These are phyloP conservation scores for Penicillium egyptiacum DNA, from an alignment of 495 filamentous ascomycete species.

Conservation along the genomic window DNA sequence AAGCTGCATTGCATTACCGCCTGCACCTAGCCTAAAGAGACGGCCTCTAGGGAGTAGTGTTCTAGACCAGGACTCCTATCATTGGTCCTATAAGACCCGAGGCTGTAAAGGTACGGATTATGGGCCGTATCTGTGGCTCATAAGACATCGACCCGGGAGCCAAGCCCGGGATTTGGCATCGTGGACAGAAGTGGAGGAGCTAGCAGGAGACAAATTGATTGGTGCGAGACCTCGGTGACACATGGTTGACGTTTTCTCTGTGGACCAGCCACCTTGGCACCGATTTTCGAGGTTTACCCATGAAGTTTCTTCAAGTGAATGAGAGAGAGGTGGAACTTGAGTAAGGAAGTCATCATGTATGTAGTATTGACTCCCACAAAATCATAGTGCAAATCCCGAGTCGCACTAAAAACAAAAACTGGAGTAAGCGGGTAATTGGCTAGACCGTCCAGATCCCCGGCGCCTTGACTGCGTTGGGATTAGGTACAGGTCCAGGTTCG, in stretches of 20 bases:
- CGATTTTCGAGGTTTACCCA: not conserved
- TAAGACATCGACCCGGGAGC: not conserved
- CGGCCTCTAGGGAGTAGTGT: not conserved
- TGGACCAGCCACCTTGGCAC: constrained; percentile 5
- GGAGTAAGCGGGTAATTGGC: not conserved
- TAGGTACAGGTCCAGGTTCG: not conserved
- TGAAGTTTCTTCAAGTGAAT: not conserved
- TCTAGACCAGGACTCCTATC: not conserved
- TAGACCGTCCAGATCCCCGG: constrained; percentile 7
- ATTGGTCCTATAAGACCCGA: constrained; percentile 6
- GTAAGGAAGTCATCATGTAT: not conserved
- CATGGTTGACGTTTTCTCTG: constrained; percentile 16
- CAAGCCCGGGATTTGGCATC: constrained; percentile 13
- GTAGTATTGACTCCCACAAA: not conserved
- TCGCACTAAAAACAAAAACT: not conserved
- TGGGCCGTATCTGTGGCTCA: not conserved
- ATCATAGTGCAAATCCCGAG: constrained; percentile 3
- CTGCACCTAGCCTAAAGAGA: constrained; percentile 27
- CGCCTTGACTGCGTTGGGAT: constrained; percentile 12
- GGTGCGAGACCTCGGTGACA: constrained; percentile 18
- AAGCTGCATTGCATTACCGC: constrained; percentile 29
- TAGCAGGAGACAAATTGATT: constrained; percentile 1
- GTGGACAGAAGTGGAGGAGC: not conserved
- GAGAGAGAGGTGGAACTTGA: not conserved
- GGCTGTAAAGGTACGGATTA: not conserved